Evolutionary conservation across 2,329 filamentous ascomycete genomes (phyloP).

Genomic region (Seiridium unicorne): DNA sequence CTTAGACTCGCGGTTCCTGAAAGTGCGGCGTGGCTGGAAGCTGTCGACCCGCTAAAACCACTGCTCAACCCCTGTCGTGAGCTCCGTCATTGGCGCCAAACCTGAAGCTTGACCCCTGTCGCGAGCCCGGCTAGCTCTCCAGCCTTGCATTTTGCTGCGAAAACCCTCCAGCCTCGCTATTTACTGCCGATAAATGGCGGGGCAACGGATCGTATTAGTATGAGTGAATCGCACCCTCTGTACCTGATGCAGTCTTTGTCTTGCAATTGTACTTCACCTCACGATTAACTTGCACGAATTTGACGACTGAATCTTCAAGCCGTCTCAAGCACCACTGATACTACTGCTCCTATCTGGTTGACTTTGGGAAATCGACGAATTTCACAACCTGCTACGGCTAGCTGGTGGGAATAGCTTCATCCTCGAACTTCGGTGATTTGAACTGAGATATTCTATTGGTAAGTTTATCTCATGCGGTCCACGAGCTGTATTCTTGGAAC

Average conservation of each 20-base stretch:
- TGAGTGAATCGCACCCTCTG: background rate
- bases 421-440: background rate
- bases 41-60: background rate
- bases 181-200: conserved; percentile 43
- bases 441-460: background rate
- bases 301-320: no score
- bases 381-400: background rate
- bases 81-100: conserved; percentile 3
- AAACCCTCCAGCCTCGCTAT: conserved; percentile 32
- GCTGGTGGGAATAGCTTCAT: background rate
- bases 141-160: conserved; percentile 27
- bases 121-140: conserved; percentile 7
- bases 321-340: background rate
- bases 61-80: conserved; percentile 3
- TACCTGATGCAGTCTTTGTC: background rate
- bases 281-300: background rate
- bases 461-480: background rate
- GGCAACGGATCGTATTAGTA: conserved; percentile 33
- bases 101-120: conserved; percentile 1
- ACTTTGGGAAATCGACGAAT: background rate
- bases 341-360: background rate
- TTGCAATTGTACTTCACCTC: background rate
- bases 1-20: background rate
- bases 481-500: background rate
- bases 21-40: background rate